These are phyloP conservation scores for Tillandsia leiboldiana DNA, from an alignment of 176 grass and related monocot genomes.

Conservation along the genomic window DNA sequence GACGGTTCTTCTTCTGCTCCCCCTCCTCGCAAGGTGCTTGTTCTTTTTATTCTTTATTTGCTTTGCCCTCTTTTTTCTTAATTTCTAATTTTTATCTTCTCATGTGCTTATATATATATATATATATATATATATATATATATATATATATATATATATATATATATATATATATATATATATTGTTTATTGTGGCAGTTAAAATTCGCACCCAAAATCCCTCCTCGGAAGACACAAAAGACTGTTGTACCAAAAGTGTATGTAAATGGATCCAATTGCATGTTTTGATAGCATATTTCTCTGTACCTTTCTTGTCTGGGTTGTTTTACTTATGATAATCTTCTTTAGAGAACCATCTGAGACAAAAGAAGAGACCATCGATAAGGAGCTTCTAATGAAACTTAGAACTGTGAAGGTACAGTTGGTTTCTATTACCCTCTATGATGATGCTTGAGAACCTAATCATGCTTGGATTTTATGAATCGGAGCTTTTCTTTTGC, in stretches of 20 bases:
- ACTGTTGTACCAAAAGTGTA: slow-evolving; percentile 13
- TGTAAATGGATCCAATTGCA: background rate
- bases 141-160: too few species aligned
- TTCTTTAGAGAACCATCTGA: slow-evolving; percentile 15
- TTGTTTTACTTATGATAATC: background rate
- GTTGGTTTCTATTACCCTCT: background rate
- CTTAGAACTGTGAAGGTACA: slow-evolving; percentile 12
- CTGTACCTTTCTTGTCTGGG: background rate
- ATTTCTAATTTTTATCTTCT: background rate
- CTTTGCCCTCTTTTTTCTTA: background rate
- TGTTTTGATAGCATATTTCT: background rate
- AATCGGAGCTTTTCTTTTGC: background rate
- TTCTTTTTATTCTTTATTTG: background rate
- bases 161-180: too few species aligned
- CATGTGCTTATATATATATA: too few species aligned
- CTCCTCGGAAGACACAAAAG: slow-evolving; percentile 9
- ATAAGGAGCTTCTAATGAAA: slow-evolving; percentile 14
- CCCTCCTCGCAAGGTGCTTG: slow-evolving; percentile 1
- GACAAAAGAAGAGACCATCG: slow-evolving; percentile 10
- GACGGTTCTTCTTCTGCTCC: background rate
- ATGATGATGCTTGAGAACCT: background rate
- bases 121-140: too few species aligned
- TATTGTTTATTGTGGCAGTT: slow-evolving; percentile 4
- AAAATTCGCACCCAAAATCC: slow-evolving; percentile 29
- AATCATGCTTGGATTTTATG: background rate